Percentiles rank a stretch among this genome's conserved stretches.
phyloP scores from a whole-genome alignment of 257 asterid genomes.

The Penstemon barbatus region DNA sequence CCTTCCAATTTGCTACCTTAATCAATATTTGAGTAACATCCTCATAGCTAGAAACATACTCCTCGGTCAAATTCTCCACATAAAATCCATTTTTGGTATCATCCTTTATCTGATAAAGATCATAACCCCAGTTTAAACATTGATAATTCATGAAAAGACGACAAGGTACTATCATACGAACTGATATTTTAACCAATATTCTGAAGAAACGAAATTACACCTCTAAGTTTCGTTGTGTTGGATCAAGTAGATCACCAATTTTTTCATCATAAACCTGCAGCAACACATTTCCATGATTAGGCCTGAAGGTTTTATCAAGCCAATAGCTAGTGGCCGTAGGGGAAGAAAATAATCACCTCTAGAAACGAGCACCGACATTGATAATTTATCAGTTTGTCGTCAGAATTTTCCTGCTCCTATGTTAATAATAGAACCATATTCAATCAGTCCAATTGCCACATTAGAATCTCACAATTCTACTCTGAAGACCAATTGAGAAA shows the following conservation, averaged over 20 bases:
- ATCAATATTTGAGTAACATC: conserved; percentile 84
- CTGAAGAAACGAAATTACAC: conserved; percentile 34
- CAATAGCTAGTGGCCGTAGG: background rate
- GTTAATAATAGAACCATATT: conserved; percentile 19
- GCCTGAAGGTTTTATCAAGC: background rate
- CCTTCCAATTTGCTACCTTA: conserved; percentile 48
- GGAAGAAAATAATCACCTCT: conserved; percentile 54
- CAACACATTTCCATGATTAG: conserved; percentile 13
- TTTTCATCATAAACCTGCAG: conserved; percentile 81
- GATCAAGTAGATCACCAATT: conserved; percentile 92
- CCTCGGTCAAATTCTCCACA: conserved; percentile 89
- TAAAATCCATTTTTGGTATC: conserved; percentile 79
- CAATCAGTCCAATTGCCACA: conserved; percentile 13
- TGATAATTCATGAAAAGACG: background rate
- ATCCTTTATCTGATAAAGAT: conserved; percentile 66
- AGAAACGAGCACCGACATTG: conserved; percentile 98
- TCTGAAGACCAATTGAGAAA: conserved; percentile 8
- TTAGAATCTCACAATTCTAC: background rate
- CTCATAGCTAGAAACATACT: conserved; percentile 76
- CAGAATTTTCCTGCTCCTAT: conserved; percentile 75
- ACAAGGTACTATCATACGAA: background rate
- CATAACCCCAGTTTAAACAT: conserved; percentile 10
- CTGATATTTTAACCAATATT: background rate
- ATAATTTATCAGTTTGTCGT: conserved; percentile 67
- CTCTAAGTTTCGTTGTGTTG: conserved; percentile 77